A percentile compares a stretch with the other conserved stretches of the same genome.
Conservation (phyloP, 495 filamentous ascomycete genomes). For the Platismatia glauca region DNA sequence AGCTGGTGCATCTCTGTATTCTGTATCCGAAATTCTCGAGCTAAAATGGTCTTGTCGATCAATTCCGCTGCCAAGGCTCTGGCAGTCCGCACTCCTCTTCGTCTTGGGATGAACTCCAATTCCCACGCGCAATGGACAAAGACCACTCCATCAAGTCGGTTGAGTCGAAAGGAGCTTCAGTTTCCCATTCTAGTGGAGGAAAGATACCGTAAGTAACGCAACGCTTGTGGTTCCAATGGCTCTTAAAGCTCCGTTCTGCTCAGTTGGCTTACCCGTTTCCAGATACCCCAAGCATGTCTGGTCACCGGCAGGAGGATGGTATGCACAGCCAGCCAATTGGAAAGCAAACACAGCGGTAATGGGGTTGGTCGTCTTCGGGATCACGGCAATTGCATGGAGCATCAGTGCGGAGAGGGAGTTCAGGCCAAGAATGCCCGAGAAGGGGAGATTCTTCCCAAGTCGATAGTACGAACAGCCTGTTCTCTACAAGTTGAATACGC, state of each 20-base stretch:
- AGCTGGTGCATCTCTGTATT: neutral
- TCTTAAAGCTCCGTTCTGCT: neutral
- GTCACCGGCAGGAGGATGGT: constrained; percentile 98
- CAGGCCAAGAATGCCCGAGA: constrained; percentile 77
- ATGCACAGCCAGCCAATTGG: constrained; percentile 90
- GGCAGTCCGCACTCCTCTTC: too few relatives aligned
- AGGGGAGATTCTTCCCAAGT: constrained; percentile 84
- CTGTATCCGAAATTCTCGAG: constrained; percentile 8
- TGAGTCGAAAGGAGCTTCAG: constrained; percentile 21
- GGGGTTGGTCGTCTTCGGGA: constrained; percentile 59
- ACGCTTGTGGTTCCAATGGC: neutral
- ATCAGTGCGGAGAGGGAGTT: constrained; percentile 76
- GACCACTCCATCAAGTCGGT: constrained; percentile 24
- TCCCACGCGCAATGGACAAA: constrained; percentile 13
- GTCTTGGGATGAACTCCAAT: too few relatives aligned
- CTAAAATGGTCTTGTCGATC: constrained; percentile 16
- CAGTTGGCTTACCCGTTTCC: constrained; percentile 8
- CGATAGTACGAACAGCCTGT: constrained; percentile 62
- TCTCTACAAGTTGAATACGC: neutral
- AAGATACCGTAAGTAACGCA: constrained; percentile 71
- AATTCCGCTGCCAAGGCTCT: constrained; percentile 11
- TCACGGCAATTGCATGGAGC: constrained; percentile 65
- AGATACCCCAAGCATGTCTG: constrained; percentile 99
- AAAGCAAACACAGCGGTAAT: constrained; percentile 85
- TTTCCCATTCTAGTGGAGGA: constrained; percentile 45